A percentile compares a stretch with the other conserved stretches of the same genome.
Conservation (phyloP, 2,329 filamentous ascomycete species). For the Penicillium italicum region DNA sequence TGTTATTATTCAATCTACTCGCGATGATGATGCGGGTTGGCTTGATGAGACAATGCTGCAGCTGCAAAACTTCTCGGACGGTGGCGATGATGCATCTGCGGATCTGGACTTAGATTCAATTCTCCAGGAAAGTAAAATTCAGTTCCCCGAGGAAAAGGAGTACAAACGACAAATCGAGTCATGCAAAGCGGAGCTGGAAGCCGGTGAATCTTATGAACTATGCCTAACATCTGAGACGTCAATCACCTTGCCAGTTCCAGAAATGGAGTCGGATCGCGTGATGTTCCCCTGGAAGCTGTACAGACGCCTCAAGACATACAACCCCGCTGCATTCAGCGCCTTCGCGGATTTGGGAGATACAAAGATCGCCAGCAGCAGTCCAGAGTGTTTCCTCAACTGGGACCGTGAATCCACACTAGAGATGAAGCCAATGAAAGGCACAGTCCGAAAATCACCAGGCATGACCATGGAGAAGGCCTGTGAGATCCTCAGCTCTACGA, state of each 20-base stretch:
- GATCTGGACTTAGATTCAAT: slow-evolving; percentile 32
- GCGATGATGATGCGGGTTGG: slow-evolving; percentile 48
- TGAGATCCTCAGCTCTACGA: slow-evolving; percentile 69
- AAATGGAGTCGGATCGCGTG: slow-evolving; percentile 22
- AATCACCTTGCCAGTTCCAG: slow-evolving; percentile 47
- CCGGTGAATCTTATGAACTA: slow-evolving; percentile 80
- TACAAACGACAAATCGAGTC: slow-evolving; percentile 66
- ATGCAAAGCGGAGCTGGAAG: slow-evolving; percentile 69
- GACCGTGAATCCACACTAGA: slow-evolving; percentile 45
- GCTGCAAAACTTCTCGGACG: slow-evolving; percentile 20
- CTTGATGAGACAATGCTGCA: slow-evolving; percentile 29
- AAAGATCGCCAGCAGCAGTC: slow-evolving; percentile 77
- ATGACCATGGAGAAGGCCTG: slow-evolving; percentile 71
- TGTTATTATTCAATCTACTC: slow-evolving; percentile 66
- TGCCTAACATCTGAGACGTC: slow-evolving; percentile 75
- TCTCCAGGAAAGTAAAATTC: slow-evolving; percentile 28
- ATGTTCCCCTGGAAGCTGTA: slow-evolving; percentile 67
- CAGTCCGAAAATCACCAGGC: slow-evolving; percentile 70
- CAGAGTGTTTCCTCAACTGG: slow-evolving; percentile 82
- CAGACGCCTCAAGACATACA: slow-evolving; percentile 63
- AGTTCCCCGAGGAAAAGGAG: slow-evolving; percentile 39
- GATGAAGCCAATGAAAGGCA: slow-evolving; percentile 95
- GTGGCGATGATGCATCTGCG: slow-evolving; percentile 6
- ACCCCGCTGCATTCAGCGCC: slow-evolving; percentile 81
- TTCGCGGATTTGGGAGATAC: slow-evolving; percentile 67